A percentile compares a stretch with the other conserved stretches of the same genome.
Evolutionary conservation across 2,329 filamentous ascomycete species (phyloP).

Genomic region (Fusarium sambucinum): DNA sequence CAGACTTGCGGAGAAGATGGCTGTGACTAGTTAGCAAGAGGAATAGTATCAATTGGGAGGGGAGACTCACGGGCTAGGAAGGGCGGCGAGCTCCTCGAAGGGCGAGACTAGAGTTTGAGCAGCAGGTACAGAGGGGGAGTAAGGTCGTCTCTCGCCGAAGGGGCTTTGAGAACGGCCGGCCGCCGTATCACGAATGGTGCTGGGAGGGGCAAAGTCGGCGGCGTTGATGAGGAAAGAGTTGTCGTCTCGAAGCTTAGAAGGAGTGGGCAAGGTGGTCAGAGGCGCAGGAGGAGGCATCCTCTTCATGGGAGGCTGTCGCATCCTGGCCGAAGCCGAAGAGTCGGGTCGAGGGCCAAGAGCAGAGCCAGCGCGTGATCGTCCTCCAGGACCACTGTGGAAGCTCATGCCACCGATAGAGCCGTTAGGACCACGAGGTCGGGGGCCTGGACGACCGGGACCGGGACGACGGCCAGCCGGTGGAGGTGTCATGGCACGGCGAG

Average conservation of each 20-base stretch:
- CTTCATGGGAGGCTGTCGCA: slow-evolving; percentile 58
- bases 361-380: slow-evolving; percentile 67
- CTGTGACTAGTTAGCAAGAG: slow-evolving; percentile 56
- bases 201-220: slow-evolving; percentile 88
- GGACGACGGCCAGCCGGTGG: slow-evolving; percentile 73
- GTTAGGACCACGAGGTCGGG: slow-evolving; percentile 56
- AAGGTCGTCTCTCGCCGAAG: slow-evolving; percentile 75
- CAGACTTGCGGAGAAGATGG: slow-evolving; percentile 79
- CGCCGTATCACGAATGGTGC: slow-evolving; percentile 73
- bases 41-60: no score
- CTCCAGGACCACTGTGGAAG: slow-evolving; percentile 61
- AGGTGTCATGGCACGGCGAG: slow-evolving; percentile 94
- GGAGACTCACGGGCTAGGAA: slow-evolving; percentile 89
- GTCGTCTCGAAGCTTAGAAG: slow-evolving; percentile 86
- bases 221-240: slow-evolving; percentile 75
- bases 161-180: slow-evolving; percentile 76
- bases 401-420: slow-evolving; percentile 65
- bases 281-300: slow-evolving; percentile 76
- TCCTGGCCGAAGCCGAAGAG: slow-evolving; percentile 70
- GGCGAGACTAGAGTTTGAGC: slow-evolving; percentile 84
- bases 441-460: slow-evolving; percentile 49
- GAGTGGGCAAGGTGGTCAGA: slow-evolving; percentile 84
- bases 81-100: slow-evolving; percentile 85
- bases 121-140: slow-evolving; percentile 77
- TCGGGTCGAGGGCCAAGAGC: slow-evolving; percentile 68